Base-by-base conservation (phyloP, 805 yeast genomes). In the Vanderwaltozyma yarrowii region DNA sequence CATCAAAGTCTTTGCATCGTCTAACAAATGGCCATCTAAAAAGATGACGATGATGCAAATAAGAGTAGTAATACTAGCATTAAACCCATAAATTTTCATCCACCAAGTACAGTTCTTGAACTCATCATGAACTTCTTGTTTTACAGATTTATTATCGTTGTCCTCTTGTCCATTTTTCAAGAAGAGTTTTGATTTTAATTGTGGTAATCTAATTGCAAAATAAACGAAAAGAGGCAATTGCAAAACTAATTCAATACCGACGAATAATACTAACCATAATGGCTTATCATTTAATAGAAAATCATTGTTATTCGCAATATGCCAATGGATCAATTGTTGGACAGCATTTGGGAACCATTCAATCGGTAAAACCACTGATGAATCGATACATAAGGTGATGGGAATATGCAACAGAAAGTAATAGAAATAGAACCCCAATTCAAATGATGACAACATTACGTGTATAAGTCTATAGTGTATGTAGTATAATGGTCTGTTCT, bases 181-280 rank as follows among this genome's bases (percentile, higher is more conserved):
- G 35, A 20, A n/a, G n/a, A n/a, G n/a, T n/a, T n/a, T n/a, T n/a
- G n/a, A n/a, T n/a, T n/a, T n/a, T n/a, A n/a, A 27, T 35, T 23
- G 5, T 19, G 30, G 23, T 36, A 34, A 9, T 33, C 38, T 17
- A 43, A 35, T 29, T 11, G 48, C 45, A 35, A 58, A 63, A 45
- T 58, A 59, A 32, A 75, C 50, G 58, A 92, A 92, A 21, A 83
- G 65, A 1, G 98, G 98, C 36, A 83, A 55, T 61, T 89, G 98
- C 46, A 81, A 69, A 3, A 76, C 35, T 30, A 88, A 43, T 58
- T 89, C 98, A 40, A 85, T 54, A 47, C 70, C 58, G 1, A 87
- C 94, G 58, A 82, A 86, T 27, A 71, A 56, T 39, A 69, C 62
- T 35, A 89, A 69, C 96, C 96, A 89, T 2, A 64, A 47, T 1